Conservation (phyloP, 768 basidiomycete genomes). For the Infundibulicybe gibba region DNA sequence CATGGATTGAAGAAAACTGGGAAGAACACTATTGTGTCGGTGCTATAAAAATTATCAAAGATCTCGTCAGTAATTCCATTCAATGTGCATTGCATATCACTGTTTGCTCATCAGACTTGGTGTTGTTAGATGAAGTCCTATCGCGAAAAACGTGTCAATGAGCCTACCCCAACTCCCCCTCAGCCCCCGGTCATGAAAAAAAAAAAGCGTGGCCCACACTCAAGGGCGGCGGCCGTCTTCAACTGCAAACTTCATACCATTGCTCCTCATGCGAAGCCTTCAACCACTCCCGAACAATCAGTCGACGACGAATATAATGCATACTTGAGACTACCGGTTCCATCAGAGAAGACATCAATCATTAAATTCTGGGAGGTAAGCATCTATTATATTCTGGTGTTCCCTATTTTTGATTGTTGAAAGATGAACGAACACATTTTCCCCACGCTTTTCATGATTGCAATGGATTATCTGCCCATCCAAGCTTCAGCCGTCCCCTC, state of each 20-base stretch:
- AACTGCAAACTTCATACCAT: background rate
- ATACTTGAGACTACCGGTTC: background rate
- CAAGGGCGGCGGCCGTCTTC: background rate
- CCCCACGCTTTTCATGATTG: background rate
- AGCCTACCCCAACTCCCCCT: background rate
- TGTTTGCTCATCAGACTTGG: background rate
- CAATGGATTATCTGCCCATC: background rate
- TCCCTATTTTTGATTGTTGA: background rate
- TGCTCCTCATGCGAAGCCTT: background rate
- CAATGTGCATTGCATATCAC: background rate
- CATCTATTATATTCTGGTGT: background rate
- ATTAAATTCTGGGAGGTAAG: constrained; percentile 5
- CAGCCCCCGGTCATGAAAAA: background rate
- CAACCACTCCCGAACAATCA: background rate
- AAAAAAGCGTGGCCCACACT: background rate
- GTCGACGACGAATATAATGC: background rate
- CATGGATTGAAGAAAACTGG: constrained; percentile 14
- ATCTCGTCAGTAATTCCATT: constrained; percentile 7
- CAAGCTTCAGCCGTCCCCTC: background rate
- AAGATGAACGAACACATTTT: background rate
- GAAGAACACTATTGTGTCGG: constrained; percentile 4
- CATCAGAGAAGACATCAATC: background rate
- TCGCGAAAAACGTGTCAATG: background rate
- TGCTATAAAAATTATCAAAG: constrained; percentile 6
- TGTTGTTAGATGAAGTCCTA: background rate